Evolutionary conservation across 176 grass and related monocot species (phyloP).

Genomic region (Aegilops speltoides): DNA sequence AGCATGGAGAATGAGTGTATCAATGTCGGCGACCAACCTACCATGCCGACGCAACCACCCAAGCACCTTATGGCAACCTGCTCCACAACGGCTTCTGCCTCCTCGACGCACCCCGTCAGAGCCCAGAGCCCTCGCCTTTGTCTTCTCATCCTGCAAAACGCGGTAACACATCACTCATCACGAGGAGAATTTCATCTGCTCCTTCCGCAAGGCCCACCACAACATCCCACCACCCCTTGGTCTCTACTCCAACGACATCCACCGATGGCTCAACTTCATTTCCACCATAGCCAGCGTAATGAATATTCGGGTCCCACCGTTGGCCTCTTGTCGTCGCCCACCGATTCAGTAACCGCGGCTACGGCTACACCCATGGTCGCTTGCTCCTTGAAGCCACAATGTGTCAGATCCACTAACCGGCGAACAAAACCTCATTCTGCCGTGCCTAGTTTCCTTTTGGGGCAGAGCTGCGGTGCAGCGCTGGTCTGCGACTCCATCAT

Average conservation of each 20-base stretch:
- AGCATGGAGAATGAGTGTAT: not conserved
- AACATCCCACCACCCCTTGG: not conserved
- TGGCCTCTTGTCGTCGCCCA: too few relatives aligned
- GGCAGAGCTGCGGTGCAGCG: not conserved
- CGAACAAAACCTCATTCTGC: not conserved
- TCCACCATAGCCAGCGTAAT: not conserved
- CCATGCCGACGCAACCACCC: not conserved
- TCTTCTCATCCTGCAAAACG: not conserved
- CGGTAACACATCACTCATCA: not conserved
- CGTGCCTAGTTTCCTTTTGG: not conserved
- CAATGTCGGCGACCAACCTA: not conserved
- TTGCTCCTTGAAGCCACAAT: not conserved
- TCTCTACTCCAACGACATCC: not conserved
- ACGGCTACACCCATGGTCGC: not conserved
- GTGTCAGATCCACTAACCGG: not conserved
- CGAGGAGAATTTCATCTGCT: not conserved
- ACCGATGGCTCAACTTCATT: not conserved
- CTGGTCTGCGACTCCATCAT: not conserved
- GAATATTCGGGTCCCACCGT: not conserved
- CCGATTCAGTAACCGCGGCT: not conserved
- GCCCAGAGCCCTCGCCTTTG: not conserved
- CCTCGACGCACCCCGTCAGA: not conserved
- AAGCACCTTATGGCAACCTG: not conserved
- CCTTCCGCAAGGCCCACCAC: not conserved
- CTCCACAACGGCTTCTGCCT: not conserved